Evolutionary conservation across 768 basidiomycete genomes (phyloP), one percentile per base, ranked within the genome.

Genomic region (Leucocoprinus sp.): DNA sequence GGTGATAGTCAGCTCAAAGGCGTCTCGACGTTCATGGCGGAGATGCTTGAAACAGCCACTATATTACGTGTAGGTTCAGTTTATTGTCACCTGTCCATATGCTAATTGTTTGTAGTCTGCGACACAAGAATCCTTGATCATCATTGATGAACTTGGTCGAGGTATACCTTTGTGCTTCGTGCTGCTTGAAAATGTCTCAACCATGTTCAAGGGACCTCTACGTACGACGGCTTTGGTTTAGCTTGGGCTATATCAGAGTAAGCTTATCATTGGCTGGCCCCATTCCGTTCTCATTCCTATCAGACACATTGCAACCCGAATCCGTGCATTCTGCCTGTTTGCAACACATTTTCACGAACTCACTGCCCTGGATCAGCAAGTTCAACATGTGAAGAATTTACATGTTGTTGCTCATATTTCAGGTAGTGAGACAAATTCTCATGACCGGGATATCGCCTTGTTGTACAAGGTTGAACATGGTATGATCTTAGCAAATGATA

Each of bases 191-290:
- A 17, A 34, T 37, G 21, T 37, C 39, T 41, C 7, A 19, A 19
- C 46, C 19, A 22, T 23, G 35, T 39, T 14, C 27, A 48, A 86
- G 85, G 93, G 5, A 96, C 93, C 0, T 96, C 93, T 0, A 97
- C 95, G 0, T 95, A 95, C 53, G 95, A 99, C 60, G 95, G 95
- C 4, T 97, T 97, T 55, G 95, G 93, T 5, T 74, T 99, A 5
- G 96, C 96, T 0, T 99, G 95, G 95, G 92, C 95, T 1, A 98
- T 98, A 55, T 95, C 92, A 42, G 96, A 99, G 93, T 93, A 61
- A 49, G 15, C 11, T 28, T 26, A 15, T 37, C 35, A 48, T 19
- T 19, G 19, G 8, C 6, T 41, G 12, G 22, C 27, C 5, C 26
- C 17, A 22, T n/a, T n/a, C 7, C n/a, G 15, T 37, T 36, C 39